These are phyloP conservation scores for Fraxinus excelsior DNA, from an alignment of 257 asterid genomes.

Conservation along the genomic window DNA sequence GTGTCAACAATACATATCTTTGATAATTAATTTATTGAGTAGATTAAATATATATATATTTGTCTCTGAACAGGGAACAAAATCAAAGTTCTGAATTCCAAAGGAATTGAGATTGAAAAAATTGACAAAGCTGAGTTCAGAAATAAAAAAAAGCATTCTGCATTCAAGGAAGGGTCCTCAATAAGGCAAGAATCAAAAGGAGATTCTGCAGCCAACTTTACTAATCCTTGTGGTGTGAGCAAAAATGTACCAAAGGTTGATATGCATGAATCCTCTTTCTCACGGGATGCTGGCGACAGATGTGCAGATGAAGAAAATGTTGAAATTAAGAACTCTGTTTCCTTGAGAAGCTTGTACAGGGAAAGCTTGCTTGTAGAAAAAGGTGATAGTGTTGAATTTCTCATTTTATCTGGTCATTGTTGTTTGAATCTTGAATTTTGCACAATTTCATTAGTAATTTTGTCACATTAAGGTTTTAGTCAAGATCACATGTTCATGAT, in stretches of 20 bases:
- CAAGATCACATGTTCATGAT: neutral
- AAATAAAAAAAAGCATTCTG: neutral
- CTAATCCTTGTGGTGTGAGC: neutral
- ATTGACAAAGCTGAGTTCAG: conserved; percentile 14
- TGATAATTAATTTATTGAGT: neutral
- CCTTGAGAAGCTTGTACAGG: neutral
- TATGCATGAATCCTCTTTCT: neutral
- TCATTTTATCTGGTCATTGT: neutral
- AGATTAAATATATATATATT: no score
- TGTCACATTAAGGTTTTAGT: neutral
- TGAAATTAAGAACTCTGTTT: neutral
- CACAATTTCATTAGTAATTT: neutral
- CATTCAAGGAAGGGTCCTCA: neutral
- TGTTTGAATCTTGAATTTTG: conserved; percentile 1
- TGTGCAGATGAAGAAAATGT: neutral
- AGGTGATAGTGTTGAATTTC: conserved; percentile 21
- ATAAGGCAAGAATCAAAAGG: neutral
- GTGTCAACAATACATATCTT: neutral
- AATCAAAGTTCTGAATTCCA: neutral
- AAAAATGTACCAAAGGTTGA: neutral
- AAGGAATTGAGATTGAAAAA: neutral
- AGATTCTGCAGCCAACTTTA: conserved; percentile 4
- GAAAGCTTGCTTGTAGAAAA: conserved; percentile 2
- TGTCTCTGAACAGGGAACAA: neutral
- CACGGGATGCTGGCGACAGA: conserved; percentile 7